Conservation (phyloP, 805 yeast genomes). For the Metschnikowia shivogae region DNA sequence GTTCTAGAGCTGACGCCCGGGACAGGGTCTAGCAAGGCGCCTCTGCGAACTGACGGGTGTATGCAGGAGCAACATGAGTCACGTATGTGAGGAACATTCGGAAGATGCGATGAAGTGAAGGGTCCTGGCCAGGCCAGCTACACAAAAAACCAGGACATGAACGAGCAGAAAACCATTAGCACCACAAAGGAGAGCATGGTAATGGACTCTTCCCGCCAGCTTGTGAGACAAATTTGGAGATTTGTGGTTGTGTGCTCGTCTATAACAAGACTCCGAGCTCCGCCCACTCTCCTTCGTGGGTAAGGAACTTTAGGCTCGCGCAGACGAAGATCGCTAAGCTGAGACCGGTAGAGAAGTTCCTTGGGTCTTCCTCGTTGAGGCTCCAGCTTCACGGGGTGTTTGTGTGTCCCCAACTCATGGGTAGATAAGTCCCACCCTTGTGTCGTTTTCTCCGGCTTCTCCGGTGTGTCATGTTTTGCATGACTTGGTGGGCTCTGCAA, state of each 20-base stretch:
- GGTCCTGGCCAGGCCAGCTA: background rate
- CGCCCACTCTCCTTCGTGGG: background rate
- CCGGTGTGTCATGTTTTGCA: background rate
- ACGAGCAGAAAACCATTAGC: background rate
- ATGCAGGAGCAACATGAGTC: no score
- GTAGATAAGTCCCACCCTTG: background rate
- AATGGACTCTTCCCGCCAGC: background rate
- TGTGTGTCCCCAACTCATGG: no score
- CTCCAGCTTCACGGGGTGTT: background rate
- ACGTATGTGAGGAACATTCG: background rate
- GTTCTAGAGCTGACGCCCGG: no score
- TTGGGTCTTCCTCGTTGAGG: conserved; percentile 9
- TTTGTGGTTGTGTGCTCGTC: background rate
- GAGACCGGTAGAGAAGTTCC: conserved; percentile 13
- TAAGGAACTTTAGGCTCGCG: conserved; percentile 3
- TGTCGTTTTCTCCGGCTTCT: background rate
- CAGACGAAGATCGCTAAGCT: conserved; percentile 8
- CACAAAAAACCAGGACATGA: background rate
- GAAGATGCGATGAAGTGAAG: background rate
- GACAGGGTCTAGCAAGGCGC: no score
- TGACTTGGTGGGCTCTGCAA: no score
- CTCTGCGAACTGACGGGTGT: no score
- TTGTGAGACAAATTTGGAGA: background rate
- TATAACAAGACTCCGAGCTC: background rate
- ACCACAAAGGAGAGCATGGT: background rate